Evolutionary conservation across 371 early-diverging fungal species (phyloP).

Genomic region (Mucor velutinosus): DNA sequence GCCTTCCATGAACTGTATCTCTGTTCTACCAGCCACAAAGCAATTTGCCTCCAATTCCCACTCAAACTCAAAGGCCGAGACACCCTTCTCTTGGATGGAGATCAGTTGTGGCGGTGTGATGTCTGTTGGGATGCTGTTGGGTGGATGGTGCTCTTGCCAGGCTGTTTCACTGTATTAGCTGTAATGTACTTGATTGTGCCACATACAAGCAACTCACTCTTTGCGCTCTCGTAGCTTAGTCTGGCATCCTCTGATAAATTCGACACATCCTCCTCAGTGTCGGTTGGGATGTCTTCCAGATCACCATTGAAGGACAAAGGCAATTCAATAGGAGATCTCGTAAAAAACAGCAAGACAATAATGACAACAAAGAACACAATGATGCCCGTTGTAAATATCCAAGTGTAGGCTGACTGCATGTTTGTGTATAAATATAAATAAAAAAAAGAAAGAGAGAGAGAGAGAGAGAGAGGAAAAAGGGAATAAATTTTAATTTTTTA

Average conservation of each 20-base stretch:
- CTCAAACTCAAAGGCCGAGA: conserved; percentile 83
- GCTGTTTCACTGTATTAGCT: neutral
- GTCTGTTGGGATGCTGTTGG: conserved; percentile 62
- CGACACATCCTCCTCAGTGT: conserved; percentile 40
- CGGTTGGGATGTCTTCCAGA: conserved; percentile 37
- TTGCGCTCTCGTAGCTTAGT: conserved; percentile 48
- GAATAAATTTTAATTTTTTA: neutral
- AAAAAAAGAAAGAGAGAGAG: neutral
- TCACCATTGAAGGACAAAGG: conserved; percentile 31
- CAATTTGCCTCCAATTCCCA: conserved; percentile 66
- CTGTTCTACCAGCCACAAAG: conserved; percentile 79
- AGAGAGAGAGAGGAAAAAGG: neutral
- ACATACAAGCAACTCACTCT: conserved; percentile 23
- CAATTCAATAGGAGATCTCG: conserved; percentile 36
- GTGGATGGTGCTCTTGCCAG: conserved; percentile 51
- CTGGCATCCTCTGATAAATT: conserved; percentile 46
- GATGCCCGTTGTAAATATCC: conserved; percentile 36
- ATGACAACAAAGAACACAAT: conserved; percentile 37
- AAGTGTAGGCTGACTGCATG: conserved; percentile 1
- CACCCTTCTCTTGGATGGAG: conserved; percentile 84
- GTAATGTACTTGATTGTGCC: too few species aligned
- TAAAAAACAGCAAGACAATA: conserved; percentile 41
- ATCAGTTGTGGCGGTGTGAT: conserved; percentile 64
- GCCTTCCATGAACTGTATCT: conserved; percentile 72
- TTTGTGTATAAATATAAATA: neutral